These are phyloP conservation scores for Blastocystis sp. DNA, from an alignment of 352 stramenopile genomes.

Conservation along the genomic window DNA sequence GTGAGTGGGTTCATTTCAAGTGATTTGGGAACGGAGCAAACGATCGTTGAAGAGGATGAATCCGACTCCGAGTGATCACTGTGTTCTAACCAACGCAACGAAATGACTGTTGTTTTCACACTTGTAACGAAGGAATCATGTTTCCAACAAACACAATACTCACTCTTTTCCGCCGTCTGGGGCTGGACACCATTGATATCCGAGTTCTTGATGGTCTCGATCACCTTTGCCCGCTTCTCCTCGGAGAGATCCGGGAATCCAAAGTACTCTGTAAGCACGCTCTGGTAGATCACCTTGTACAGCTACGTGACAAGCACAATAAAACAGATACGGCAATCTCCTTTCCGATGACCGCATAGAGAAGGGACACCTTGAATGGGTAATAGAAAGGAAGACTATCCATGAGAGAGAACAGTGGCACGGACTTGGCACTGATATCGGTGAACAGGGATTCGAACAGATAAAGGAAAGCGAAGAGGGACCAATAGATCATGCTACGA, in stretches of 20 bases:
- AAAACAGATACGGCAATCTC: neutral
- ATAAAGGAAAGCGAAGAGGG: constrained; percentile 27
- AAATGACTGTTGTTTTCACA: too few relatives aligned
- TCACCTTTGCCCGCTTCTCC: neutral
- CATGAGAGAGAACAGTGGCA: neutral
- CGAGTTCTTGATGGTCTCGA: neutral
- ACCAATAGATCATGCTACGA: constrained; percentile 35
- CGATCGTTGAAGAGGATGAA: neutral
- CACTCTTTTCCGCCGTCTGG: neutral
- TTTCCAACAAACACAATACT: constrained; percentile 19
- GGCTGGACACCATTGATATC: neutral
- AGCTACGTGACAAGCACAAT: neutral
- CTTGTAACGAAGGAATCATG: too few relatives aligned
- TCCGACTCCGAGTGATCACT: neutral
- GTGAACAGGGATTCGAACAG: neutral
- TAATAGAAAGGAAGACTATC: constrained; percentile 38
- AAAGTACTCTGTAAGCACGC: neutral
- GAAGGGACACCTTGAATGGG: constrained; percentile 28
- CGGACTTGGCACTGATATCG: neutral
- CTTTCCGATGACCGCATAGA: constrained; percentile 1
- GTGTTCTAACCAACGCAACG: too few relatives aligned
- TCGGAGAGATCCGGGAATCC: neutral
- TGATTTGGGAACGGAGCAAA: neutral
- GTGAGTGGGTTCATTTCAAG: neutral
- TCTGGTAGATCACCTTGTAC: constrained; percentile 24